phyloP scores from a whole-genome alignment of 257 asterid genomes.

The Plantago major region DNA sequence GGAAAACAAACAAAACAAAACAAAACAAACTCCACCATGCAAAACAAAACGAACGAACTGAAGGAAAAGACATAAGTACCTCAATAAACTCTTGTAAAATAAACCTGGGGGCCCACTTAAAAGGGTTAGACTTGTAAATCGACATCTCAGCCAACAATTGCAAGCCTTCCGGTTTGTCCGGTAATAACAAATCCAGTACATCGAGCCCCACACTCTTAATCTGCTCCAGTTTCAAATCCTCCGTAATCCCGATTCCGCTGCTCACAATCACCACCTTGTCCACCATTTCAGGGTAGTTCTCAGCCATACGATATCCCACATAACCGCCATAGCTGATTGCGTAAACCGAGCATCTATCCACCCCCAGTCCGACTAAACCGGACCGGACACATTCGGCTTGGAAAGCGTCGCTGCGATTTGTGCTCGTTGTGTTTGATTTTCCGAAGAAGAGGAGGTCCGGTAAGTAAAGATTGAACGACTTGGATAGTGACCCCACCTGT shows the following conservation, averaged over 20 bases:
- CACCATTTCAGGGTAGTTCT: conserved; percentile 40
- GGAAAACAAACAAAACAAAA: too few relatives aligned
- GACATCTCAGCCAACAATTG: conserved; percentile 42
- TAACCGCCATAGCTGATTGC: conserved; percentile 64
- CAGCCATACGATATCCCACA: conserved; percentile 60
- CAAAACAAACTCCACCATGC: too few relatives aligned
- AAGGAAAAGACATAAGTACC: conserved; percentile 23
- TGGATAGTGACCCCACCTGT: conserved; percentile 29
- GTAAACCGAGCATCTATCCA: conserved; percentile 47
- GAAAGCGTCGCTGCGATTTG: conserved; percentile 41
- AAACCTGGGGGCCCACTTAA: conserved; percentile 49
- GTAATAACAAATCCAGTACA: conserved; percentile 43
- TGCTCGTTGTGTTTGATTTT: conserved; percentile 34
- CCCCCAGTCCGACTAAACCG: conserved; percentile 53
- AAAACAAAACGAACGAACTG: too few relatives aligned
- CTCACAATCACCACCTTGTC: conserved; percentile 69
- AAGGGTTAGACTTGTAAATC: conserved; percentile 30
- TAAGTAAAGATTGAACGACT: conserved; percentile 49
- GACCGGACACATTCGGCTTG: conserved; percentile 57
- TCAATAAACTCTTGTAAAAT: conserved; percentile 44
- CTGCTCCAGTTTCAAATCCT: conserved; percentile 42
- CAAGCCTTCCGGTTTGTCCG: conserved; percentile 45
- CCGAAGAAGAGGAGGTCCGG: conserved; percentile 74
- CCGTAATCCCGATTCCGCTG: conserved; percentile 51
- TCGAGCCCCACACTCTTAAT: conserved; percentile 36